A percentile compares a stretch with the other conserved stretches of the same genome.
Evolutionary conservation across 1,284 basidiomycete species (phyloP).

Genomic region (Volvariella surrecta): DNA sequence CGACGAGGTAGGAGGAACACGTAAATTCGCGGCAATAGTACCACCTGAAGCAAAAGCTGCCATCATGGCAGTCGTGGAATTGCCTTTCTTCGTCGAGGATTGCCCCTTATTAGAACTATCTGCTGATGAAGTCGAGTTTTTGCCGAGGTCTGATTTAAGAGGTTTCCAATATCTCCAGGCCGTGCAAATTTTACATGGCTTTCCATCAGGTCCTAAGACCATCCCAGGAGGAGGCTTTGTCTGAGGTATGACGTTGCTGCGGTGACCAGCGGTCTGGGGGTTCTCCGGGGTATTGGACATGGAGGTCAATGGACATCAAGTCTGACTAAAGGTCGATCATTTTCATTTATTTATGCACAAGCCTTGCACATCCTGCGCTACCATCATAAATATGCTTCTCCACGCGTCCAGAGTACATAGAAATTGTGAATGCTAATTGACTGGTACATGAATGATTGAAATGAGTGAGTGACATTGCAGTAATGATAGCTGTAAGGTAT

Average conservation of each 20-base stretch:
- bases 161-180: conserved; percentile 73
- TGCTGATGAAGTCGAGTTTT: conserved; percentile 11
- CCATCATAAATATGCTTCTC: no score
- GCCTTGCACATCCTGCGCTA: no score
- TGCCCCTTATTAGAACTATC: conserved; percentile 7
- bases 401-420: no score
- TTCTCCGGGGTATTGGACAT: no score
- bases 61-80: conserved; percentile 22
- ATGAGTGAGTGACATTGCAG: no score
- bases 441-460: no score
- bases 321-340: no score
- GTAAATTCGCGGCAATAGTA: conserved; percentile 29
- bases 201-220: conserved; percentile 85
- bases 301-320: no score
- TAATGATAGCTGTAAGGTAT: no score
- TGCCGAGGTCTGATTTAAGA: conserved; percentile 16
- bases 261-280: no score
- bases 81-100: conserved; percentile 10
- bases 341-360: no score
- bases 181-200: conserved; percentile 88
- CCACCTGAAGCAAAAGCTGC: conserved; percentile 26
- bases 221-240: conserved; percentile 57
- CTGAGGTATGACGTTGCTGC: not conserved
- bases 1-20: conserved; percentile 14
- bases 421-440: no score